phyloP scores from a whole-genome alignment of 176 grass and related monocot genomes.

The Tillandsia fasciculata region DNA sequence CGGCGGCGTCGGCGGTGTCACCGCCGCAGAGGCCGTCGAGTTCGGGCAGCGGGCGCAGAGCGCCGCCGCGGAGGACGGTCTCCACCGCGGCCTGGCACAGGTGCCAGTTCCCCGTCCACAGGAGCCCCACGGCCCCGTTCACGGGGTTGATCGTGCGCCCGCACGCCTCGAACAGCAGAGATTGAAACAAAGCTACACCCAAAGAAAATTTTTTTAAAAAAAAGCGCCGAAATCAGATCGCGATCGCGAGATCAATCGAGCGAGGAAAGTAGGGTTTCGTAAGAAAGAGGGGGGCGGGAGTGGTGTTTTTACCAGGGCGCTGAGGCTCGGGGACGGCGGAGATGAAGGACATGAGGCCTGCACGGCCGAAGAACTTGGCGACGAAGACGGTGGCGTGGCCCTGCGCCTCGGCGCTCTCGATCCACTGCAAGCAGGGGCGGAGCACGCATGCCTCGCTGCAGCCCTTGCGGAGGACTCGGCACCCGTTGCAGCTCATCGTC shows the following conservation, averaged over 20 bases:
- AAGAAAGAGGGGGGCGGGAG: background rate
- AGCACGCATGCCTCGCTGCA: constrained; percentile 89
- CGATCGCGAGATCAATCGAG: background rate
- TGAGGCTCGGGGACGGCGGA: constrained; percentile 59
- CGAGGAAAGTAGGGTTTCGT: background rate
- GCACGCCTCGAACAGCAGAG: constrained; percentile 84
- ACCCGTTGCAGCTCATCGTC: constrained; percentile 96
- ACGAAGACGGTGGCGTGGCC: constrained; percentile 95
- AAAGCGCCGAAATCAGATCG: background rate
- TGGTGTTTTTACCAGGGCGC: constrained; percentile 40
- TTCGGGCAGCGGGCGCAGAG: constrained; percentile 37
- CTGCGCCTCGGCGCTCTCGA: constrained; percentile 68
- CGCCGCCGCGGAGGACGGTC: constrained; percentile 71
- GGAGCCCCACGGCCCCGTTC: constrained; percentile 73
- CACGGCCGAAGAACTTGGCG: constrained; percentile 98
- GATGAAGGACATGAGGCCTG: constrained; percentile 92
- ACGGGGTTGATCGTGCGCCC: constrained; percentile 97
- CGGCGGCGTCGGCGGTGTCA: background rate
- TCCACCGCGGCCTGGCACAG: constrained; percentile 84
- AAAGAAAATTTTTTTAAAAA: background rate
- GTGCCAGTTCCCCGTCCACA: constrained; percentile 75
- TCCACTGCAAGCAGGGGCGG: constrained; percentile 87
- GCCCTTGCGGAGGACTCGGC: constrained; percentile 87
- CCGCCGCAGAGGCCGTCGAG: constrained; percentile 7
- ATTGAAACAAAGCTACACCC: constrained; percentile 82